Conservation (phyloP, 2,329 filamentous ascomycete genomes). For the Pseudogymnoascus sp. region DNA sequence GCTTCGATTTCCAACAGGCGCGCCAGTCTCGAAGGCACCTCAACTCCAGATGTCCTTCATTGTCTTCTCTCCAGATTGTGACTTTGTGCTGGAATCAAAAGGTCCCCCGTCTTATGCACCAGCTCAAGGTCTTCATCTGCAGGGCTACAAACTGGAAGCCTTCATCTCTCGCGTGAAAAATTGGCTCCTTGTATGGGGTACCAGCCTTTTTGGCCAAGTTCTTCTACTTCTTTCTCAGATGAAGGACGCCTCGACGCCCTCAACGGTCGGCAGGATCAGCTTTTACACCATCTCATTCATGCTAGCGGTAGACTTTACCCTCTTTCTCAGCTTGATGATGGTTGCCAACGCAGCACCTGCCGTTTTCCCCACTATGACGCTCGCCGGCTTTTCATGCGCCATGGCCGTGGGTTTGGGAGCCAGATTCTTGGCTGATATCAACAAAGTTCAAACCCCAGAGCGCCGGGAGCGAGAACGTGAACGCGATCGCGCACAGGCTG, state of each 20-base stretch:
- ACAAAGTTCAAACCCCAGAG: conserved; percentile 53
- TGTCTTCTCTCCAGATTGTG: conserved; percentile 61
- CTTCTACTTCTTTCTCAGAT: conserved; percentile 56
- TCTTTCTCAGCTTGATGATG: conserved; percentile 47
- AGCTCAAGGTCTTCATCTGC: conserved; percentile 45
- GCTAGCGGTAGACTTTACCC: conserved; percentile 50
- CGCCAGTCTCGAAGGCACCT: conserved; percentile 45
- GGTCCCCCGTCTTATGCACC: conserved; percentile 49
- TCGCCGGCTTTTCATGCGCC: conserved; percentile 45
- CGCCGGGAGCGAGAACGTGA: conserved; percentile 31
- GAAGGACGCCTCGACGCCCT: conserved; percentile 58
- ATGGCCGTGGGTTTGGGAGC: conserved; percentile 50
- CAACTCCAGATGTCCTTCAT: conserved; percentile 53
- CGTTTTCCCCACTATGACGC: conserved; percentile 48
- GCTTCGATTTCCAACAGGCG: conserved; percentile 52
- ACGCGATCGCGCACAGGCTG: conserved; percentile 18
- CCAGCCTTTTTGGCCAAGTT: conserved; percentile 52
- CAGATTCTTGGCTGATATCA: conserved; percentile 51
- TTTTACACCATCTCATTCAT: conserved; percentile 55
- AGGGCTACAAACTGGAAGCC: conserved; percentile 53
- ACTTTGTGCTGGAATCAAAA: conserved; percentile 56
- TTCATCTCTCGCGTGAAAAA: conserved; percentile 48
- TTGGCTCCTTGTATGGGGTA: conserved; percentile 50
- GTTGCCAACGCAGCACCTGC: conserved; percentile 46
- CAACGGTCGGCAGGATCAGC: conserved; percentile 57